phyloP scores from a whole-genome alignment of 2,329 filamentous ascomycete species.

The Ceratocystiopsis minuta region DNA sequence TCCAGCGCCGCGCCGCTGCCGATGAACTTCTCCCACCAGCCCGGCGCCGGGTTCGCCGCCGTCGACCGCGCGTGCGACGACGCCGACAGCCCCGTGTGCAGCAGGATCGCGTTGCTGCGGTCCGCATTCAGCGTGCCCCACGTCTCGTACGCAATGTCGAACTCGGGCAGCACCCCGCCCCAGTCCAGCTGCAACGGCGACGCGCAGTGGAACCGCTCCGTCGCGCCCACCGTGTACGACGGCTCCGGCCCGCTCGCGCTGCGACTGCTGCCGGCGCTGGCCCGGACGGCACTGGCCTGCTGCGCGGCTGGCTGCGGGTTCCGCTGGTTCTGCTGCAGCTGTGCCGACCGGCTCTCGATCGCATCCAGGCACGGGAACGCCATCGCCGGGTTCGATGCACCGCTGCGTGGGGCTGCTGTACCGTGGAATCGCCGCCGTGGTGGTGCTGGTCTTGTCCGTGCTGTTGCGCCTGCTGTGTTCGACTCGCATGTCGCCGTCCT shows the following conservation, averaged over 20 bases:
- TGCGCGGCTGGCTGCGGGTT: neutral
- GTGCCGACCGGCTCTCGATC: slow-evolving; percentile 54
- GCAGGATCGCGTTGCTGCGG: slow-evolving; percentile 72
- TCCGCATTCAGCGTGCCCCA: slow-evolving; percentile 72
- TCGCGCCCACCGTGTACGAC: slow-evolving; percentile 80
- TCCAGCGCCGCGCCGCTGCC: slow-evolving; percentile 62
- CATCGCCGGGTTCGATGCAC: slow-evolving; percentile 64
- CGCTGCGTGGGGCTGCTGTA: slow-evolving; percentile 13
- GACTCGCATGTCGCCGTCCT: too few relatives aligned
- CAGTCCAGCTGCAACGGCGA: slow-evolving; percentile 75
- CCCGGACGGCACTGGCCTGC: neutral
- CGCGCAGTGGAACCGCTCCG: slow-evolving; percentile 55
- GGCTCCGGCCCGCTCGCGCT: slow-evolving; percentile 70
- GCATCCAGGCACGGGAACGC: slow-evolving; percentile 82
- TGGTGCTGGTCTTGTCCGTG: too few relatives aligned
- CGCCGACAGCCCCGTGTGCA: slow-evolving; percentile 91
- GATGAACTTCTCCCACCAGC: slow-evolving; percentile 99
- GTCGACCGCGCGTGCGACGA: slow-evolving; percentile 94
- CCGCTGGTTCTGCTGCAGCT: slow-evolving; percentile 38
- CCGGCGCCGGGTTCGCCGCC: slow-evolving; percentile 65
- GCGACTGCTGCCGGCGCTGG: neutral
- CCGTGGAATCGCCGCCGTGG: slow-evolving; percentile 9
- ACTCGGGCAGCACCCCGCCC: slow-evolving; percentile 80
- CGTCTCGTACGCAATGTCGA: slow-evolving; percentile 80
- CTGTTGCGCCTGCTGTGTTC: too few relatives aligned